Evolutionary conservation across 75 land plant species (phyloP), one percentile per base, ranked within the genome.

Genomic region (Sequoiadendron giganteum): DNA sequence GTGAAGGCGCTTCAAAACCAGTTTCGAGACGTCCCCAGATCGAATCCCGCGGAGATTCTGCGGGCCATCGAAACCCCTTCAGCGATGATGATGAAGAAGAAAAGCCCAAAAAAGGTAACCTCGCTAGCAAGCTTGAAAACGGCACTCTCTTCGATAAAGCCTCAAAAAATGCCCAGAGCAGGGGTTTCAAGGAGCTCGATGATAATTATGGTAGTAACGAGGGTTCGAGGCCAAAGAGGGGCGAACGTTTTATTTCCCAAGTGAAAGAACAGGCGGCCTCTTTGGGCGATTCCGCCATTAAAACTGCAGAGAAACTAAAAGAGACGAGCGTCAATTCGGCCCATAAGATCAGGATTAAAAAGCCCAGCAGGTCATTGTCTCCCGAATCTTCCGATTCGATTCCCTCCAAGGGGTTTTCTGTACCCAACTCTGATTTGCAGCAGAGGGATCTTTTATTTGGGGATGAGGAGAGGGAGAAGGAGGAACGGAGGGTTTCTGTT

Each of bases 291-390:
- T 88, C 89, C 5, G 89, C 88, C 34, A 18, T 65, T 21, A 65
- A 43, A 87, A 86, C 65, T 36, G 89, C 88, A 3, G 87, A 36
- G 76, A 86, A 61, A 86, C 16, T 86, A 21, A 88, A 86, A 30
- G 88, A 88, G 19, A 70, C 88, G 40, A 48, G 87, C 47, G 49
- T 58, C 19, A 34, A 38, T 52, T 32, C 55, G 8, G 76, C 89
- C 55, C 87, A 32, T 80, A 88, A 34, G 78, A 56, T 86, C 78
- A 45, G 49, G 36, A 52, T 45, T 32, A 84, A 54, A 45, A 88
- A 85, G 40, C 55, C 65, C 7, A 54, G 49, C 34, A 39, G 48
- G 28, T 38, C 87, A 43, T 40, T 36, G 45, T 65, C 40, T 70
- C 49, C 36, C 3, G 68, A 54, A 77, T 18, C 16, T 32, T 43